Base-by-base conservation (phyloP, 2,329 filamentous ascomycete genomes). In the Arachnopeziza araneosa region DNA sequence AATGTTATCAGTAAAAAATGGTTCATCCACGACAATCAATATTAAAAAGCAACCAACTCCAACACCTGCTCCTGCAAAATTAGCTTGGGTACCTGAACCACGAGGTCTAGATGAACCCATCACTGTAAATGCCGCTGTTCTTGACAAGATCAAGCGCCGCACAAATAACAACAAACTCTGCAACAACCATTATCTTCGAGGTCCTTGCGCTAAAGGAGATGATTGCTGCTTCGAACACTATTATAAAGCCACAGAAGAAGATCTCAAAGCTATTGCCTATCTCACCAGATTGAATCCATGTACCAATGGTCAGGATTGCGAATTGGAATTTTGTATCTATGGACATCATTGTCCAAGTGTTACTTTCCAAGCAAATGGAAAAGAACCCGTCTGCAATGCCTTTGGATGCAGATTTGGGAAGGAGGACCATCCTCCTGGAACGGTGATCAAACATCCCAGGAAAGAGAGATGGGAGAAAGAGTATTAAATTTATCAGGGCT, bases 151-250 rank as follows among this genome's bases (percentile, higher is more conserved):
- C 66, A 44, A 44, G 17, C 36, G 36, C 36, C 76, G 83, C 60
- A 80, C 79, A 58, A 80, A 79, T 32, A 74, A 72, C 64, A 77
- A 80, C 62, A 86, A 86, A 71, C 73, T 85, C 8, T 87, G 84
- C 75, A 86, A 86, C 69, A 83, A 83, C 54, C 81, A 84, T 67
- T 86, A 83, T 67, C 76, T 87, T 30, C 77, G 82, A 21, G 83
- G 82, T 0, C 79, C 79, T 0, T 87, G 84, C 65, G 69, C 75
- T 54, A 85, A 84, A 65, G 76, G 78, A 12, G 75, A 78, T n/a
- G 73, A 75, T 5, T 87, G 84, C 71, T 75, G 73, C 55, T 87
- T 85, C 66, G 80, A 82, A 60, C 84, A 87, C 70, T 74, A 79
- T 52, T 80, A 84, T 67, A 79, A 75, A 63, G 77, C 80, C 2